Conservation (phyloP, 495 filamentous ascomycete genomes). For the Friedmanniomyces simplex region DNA sequence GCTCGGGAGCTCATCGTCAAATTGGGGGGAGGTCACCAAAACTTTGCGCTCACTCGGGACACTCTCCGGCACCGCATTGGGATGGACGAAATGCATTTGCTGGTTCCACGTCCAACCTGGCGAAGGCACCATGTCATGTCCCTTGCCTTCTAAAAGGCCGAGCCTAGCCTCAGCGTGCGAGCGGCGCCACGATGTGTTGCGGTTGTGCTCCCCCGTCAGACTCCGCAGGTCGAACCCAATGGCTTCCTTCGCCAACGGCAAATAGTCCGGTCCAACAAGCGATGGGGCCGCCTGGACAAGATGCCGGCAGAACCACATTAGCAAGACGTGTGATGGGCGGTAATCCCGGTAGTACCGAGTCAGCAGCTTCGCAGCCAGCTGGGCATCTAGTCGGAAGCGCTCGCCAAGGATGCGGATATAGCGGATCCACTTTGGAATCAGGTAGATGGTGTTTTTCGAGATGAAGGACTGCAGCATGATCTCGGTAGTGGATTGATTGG, state of each 20-base stretch:
- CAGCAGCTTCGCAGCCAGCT: constrained; percentile 8
- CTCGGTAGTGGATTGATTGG: constrained; percentile 5
- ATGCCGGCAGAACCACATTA: constrained; percentile 13
- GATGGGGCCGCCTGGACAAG: not conserved
- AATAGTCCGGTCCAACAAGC: not conserved
- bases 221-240: constrained; percentile 14
- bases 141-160: not conserved
- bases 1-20: not conserved
- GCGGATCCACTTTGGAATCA: constrained; percentile 14
- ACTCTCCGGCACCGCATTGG: not conserved
- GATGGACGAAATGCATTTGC: not conserved
- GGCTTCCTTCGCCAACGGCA: constrained; percentile 6
- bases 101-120: not conserved
- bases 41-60: not conserved
- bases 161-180: not conserved
- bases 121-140: not conserved
- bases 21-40: not conserved
- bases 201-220: not conserved
- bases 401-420: not conserved
- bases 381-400: not conserved
- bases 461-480: constrained; percentile 16
- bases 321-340: constrained; percentile 9
- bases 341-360: constrained; percentile 5
- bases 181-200: not conserved
- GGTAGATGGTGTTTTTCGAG: not conserved